Base-by-base conservation (phyloP, 352 stramenopile genomes). In the Pythium aquatile region DNA sequence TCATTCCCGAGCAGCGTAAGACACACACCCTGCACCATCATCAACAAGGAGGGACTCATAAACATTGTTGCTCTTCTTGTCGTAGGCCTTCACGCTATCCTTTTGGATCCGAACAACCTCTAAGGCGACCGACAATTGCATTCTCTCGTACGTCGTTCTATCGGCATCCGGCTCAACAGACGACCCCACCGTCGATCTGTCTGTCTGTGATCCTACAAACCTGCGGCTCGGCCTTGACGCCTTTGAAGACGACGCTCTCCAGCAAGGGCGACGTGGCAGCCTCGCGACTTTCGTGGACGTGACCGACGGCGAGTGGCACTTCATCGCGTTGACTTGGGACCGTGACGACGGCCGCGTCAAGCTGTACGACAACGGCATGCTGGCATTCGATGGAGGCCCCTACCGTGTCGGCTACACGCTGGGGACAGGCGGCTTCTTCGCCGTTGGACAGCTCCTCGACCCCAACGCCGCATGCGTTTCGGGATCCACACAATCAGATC, bases 281-380 rank as follows among this genome's bases (percentile, higher is more conserved):
- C 49, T 90, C 0, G 32, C 70, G 13, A 91, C 83, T 0, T 89
- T 88, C 61, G 70, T 90, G 47, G 77, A 89, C 42, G 65, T 92
- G 16, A 85, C 72, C 11, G 80, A 92, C 59, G 78, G 74, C 24
- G n/a, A n/a, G 7, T 92, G 83, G 83, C 83, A 92, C 47, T 91
- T 89, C 5, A 30, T 92, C 8, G 77, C 76, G 13, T 35, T 90
- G 11, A 76, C 70, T 2, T 92, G 83, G 83, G 78, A 73, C 51
- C 55, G 71, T 3, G 70, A 78, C 6, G 78, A 87, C n/a, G 83
- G 83, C 3, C 81, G 79, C 0, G 71, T 87, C 7, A 30, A 53
- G 4, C 32, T 92, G 7, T 88, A 77, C 30, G 80, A 90, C 75
- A 90, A 92, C 33, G 83, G 76, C 1, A 86, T 91, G 77, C 73